These are phyloP conservation scores for Golubevia pallescens DNA, from an alignment of 1,284 basidiomycete genomes.

Conservation along the genomic window DNA sequence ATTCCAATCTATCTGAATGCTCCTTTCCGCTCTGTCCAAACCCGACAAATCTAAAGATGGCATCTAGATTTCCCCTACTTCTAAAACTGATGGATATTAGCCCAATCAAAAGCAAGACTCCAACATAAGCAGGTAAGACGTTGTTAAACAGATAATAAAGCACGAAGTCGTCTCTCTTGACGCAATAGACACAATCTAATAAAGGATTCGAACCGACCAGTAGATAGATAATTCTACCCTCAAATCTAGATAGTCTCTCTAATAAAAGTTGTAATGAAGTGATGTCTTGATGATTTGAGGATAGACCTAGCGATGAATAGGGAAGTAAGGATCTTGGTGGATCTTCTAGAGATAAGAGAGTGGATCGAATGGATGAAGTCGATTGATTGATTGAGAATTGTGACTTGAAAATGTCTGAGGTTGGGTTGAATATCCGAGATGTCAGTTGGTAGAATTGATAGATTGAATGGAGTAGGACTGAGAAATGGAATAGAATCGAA, in stretches of 20 bases:
- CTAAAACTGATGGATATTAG: background rate
- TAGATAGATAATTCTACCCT: background rate
- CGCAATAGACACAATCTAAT: background rate
- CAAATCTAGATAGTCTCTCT: background rate
- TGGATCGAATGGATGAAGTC: too few relatives aligned
- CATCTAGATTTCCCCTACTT: background rate
- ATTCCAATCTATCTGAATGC: too few relatives aligned
- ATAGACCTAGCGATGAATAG: background rate
- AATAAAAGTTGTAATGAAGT: background rate
- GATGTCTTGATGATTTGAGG: background rate
- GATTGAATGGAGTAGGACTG: background rate
- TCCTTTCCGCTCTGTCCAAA: background rate
- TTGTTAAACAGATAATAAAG: background rate
- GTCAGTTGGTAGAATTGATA: background rate
- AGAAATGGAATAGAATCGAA: background rate
- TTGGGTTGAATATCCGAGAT: background rate
- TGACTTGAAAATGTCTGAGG: background rate
- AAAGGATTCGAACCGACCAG: background rate
- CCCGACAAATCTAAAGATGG: background rate
- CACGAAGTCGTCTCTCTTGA: background rate
- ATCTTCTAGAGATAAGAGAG: background rate
- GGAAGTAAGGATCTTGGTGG: background rate
- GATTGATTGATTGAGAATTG: too few relatives aligned
- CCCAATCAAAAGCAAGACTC: background rate
- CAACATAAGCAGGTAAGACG: background rate